Percentiles rank a stretch among this genome's conserved stretches.
phyloP scores from a whole-genome alignment of 768 basidiomycete genomes.

The Hericium erinaceus region DNA sequence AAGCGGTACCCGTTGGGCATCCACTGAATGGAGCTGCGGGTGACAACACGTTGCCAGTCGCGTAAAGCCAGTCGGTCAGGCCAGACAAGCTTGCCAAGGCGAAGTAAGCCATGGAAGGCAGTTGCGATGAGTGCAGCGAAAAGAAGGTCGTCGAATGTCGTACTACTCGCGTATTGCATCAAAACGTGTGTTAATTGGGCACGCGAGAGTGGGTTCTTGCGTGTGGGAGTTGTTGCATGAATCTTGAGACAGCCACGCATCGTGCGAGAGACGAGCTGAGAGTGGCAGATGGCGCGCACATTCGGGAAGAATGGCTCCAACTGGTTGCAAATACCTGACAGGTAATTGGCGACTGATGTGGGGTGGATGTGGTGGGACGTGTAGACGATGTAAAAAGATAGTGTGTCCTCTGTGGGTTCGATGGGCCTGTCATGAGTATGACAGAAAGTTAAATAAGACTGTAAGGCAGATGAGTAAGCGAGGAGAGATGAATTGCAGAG shows the following conservation, averaged over 20 bases:
- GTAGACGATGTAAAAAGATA: slow-evolving; percentile 27
- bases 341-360: slow-evolving; percentile 24
- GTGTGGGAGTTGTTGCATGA: neutral
- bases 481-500: slow-evolving; percentile 17
- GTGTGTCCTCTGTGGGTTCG: slow-evolving; percentile 28
- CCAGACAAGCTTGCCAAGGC: no score
- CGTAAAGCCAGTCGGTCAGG: no score
- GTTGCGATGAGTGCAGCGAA: no score
- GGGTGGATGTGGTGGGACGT: slow-evolving; percentile 30
- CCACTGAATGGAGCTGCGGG: no score
- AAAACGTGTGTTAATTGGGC: no score
- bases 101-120: no score
- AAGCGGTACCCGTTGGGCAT: no score
- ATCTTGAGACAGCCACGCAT: neutral
- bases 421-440: slow-evolving; percentile 22
- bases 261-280: slow-evolving; percentile 16
- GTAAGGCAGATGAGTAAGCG: slow-evolving; percentile 25
- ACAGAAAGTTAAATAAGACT: slow-evolving; percentile 30
- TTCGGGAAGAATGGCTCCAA: slow-evolving; percentile 23
- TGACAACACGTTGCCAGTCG: no score
- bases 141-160: no score
- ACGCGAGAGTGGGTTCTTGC: no score
- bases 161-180: no score
- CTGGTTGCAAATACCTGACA: slow-evolving; percentile 26
- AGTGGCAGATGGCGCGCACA: slow-evolving; percentile 23